These are phyloP conservation scores for Cercophora samala DNA, from an alignment of 495 filamentous ascomycete genomes.

Conservation along the genomic window DNA sequence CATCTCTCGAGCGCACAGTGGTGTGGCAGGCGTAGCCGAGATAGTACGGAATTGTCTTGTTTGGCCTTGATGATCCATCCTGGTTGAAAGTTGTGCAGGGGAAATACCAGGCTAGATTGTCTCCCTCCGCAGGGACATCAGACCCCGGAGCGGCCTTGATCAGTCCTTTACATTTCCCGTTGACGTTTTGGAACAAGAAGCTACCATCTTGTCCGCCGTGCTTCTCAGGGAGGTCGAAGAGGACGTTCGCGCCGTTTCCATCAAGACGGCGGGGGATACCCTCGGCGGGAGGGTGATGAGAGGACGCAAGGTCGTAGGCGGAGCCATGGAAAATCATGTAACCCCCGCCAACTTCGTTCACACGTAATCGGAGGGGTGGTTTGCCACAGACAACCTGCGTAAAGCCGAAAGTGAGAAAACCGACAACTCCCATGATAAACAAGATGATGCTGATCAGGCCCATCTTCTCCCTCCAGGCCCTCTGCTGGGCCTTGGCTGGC, in stretches of 20 bases:
- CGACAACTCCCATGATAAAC: conserved; percentile 82
- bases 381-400: conserved; percentile 78
- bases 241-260: conserved; percentile 61
- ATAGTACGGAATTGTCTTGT: conserved; percentile 71
- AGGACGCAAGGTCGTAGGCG: conserved; percentile 75
- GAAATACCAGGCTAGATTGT: conserved; percentile 93
- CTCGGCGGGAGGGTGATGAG: conserved; percentile 68
- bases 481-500: conserved; percentile 79
- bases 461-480: conserved; percentile 99
- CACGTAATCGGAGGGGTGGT: conserved; percentile 64
- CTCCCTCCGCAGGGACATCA: conserved; percentile 73
- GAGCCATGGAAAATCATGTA: conserved; percentile 96
- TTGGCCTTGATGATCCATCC: conserved; percentile 78
- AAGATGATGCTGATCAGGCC: conserved; percentile 92
- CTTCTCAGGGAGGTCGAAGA: conserved; percentile 77
- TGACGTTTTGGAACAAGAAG: conserved; percentile 98
- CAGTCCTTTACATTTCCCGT: conserved; percentile 90
- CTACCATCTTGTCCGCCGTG: conserved; percentile 87
- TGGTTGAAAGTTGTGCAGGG: conserved; percentile 89
- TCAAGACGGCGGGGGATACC: conserved; percentile 62
- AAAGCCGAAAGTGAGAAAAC: conserved; percentile 96
- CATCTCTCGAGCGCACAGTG: conserved; percentile 56
- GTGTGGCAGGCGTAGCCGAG: conserved; percentile 91
- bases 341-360: conserved; percentile 72
- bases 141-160: conserved; percentile 70